Conservation (phyloP, 2,329 filamentous ascomycete species). For the Apiospora malaysiana region DNA sequence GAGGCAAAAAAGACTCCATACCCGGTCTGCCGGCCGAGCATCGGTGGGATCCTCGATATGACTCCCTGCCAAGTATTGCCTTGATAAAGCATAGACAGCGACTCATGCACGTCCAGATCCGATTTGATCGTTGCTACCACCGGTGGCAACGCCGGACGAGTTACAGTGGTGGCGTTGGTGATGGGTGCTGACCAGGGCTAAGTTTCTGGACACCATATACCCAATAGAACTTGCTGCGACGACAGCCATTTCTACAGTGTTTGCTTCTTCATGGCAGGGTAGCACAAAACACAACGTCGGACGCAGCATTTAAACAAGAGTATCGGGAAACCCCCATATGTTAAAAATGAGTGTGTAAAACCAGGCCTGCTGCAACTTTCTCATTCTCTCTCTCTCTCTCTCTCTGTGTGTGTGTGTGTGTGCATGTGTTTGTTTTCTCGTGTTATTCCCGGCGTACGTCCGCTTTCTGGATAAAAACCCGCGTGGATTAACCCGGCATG, state of each 20-base stretch:
- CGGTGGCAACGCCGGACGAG: background rate
- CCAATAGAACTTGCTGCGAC: background rate
- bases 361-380: background rate
- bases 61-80: conserved; percentile 8
- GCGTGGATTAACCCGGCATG: background rate
- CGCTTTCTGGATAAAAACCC: background rate
- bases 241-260: background rate
- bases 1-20: conserved; percentile 12
- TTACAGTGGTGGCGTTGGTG: background rate
- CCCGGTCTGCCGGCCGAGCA: conserved; percentile 13
- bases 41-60: conserved; percentile 14
- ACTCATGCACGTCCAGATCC: background rate
- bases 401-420: too few relatives aligned
- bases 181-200: background rate
- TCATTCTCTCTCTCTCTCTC: too few relatives aligned
- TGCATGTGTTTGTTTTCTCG: background rate
- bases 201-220: background rate
- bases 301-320: background rate
- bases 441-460: background rate
- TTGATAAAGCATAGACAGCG: conserved; percentile 15
- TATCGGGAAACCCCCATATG: background rate
- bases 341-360: background rate
- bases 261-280: background rate
- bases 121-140: background rate
- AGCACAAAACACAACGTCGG: background rate